These are phyloP conservation scores for Panaeolus cyanescens DNA, from an alignment of 768 basidiomycete species.

Conservation along the genomic window DNA sequence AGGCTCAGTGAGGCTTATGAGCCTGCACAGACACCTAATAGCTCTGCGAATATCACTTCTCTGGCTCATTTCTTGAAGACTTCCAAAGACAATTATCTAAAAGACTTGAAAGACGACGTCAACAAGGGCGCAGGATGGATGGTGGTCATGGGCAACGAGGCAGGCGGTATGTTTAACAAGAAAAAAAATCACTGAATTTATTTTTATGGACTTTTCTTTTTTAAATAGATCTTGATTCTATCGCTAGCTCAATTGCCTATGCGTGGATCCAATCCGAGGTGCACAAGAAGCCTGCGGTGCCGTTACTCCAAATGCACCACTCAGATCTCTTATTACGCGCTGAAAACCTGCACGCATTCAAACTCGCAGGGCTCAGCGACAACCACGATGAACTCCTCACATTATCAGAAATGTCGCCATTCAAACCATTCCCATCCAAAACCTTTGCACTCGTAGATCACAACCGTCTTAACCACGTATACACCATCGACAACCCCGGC, in stretches of 20 bases:
- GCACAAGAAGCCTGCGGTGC: constrained; percentile 58
- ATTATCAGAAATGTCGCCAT: constrained; percentile 60
- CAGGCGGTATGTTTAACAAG: constrained; percentile 65
- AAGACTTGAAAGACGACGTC: constrained; percentile 44
- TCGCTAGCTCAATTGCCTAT: constrained; percentile 85
- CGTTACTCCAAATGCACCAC: constrained; percentile 71
- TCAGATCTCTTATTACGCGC: constrained; percentile 77
- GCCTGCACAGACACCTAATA: constrained; percentile 15
- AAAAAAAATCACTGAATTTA: neutral
- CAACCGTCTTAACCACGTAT: constrained; percentile 62
- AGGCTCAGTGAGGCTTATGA: constrained; percentile 29
- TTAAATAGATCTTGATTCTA: constrained; percentile 79
- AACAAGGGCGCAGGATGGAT: constrained; percentile 68
- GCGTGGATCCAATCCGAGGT: constrained; percentile 71
- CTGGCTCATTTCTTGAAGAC: constrained; percentile 32
- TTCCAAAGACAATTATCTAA: constrained; percentile 63
- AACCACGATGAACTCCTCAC: constrained; percentile 62
- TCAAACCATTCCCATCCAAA: constrained; percentile 50
- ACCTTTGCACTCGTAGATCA: constrained; percentile 89
- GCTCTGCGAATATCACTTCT: constrained; percentile 16
- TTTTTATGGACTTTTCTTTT: neutral
- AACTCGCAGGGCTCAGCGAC: constrained; percentile 53
- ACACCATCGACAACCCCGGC: constrained; percentile 37
- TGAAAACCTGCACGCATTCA: constrained; percentile 83
- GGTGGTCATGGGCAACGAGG: constrained; percentile 93